Base-by-base conservation (phyloP, 2,329 filamentous ascomycete species). In the Meredithiella fracta region DNA sequence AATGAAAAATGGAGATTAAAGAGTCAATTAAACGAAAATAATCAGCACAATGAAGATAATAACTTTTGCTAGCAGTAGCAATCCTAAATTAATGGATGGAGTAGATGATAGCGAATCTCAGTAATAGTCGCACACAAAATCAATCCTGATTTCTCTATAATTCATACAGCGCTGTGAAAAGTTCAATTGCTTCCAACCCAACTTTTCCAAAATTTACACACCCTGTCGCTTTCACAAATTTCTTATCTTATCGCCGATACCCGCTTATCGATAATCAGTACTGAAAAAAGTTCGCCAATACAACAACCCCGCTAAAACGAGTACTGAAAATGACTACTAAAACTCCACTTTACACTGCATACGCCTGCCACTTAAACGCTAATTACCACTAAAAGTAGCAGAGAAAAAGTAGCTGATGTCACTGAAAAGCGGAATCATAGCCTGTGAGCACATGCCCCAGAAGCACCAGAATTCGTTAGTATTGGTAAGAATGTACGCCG, bases 201-300 rank as follows among this genome's bases (percentile, higher is more conserved):
- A 38, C 29, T 34, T 42, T 55, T 50, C 53, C 42, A 55, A 55
- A 49, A 50, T 47, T 49, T 40, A 37, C 22, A 55, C n/a, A 17
- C 25, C 47, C 53, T 55, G 20, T 50, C 14, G 38, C 42, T 50
- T 17, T 20, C 15, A 38, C 20, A 22, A 22, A 38, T 38, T 22
- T 22, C 50, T 52, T 38, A 52, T 52, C 50, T 52, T 52, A 52
- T 52, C 5, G 26, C 22, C 11, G 11, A 11, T 11, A 34, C 53
- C 44, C 57, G 52, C 57, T 59, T 60, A 60, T 60, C 59, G 54
- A 55, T 53, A 29, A 44, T 17, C 5, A 44, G 59, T 42, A 58
- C 64, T 34, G 29, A 63, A 65, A 62, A 62, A 60, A 64, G 65
- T 51, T 25, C 14, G 44, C 44, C 40, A 54, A 57, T 50, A 7